Evolutionary conservation across 176 grass and related monocot genomes (phyloP).

Genomic region (Pharus latifolius): DNA sequence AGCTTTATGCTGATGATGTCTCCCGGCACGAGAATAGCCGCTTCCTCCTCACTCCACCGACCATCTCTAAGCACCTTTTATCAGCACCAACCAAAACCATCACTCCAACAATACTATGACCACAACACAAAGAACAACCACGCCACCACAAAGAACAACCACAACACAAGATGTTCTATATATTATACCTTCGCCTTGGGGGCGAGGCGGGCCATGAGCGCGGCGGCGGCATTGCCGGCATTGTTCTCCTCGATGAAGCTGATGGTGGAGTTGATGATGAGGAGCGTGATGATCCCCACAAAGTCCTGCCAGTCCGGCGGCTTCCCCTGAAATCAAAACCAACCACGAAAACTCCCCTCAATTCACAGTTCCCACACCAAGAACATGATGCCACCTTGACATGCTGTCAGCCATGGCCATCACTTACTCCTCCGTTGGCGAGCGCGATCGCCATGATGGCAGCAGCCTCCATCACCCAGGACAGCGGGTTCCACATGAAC

Average conservation of each 20-base stretch:
- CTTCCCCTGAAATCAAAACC: constrained; percentile 43
- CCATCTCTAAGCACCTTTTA: constrained; percentile 84
- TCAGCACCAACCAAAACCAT: constrained; percentile 3
- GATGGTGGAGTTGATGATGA: constrained; percentile 87
- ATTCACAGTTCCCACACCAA: background rate
- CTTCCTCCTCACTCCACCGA: constrained; percentile 49
- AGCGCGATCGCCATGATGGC: constrained; percentile 86
- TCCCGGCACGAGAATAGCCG: constrained; percentile 50
- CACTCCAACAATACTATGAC: background rate
- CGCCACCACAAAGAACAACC: background rate
- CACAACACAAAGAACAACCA: background rate
- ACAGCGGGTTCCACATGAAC: constrained; percentile 90
- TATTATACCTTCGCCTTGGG: constrained; percentile 84
- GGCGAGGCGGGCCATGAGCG: constrained; percentile 81
- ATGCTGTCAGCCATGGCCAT: background rate
- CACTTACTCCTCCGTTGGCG: constrained; percentile 67
- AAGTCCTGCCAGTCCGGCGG: constrained; percentile 92
- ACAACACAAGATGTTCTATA: background rate
- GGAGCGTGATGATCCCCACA: constrained; percentile 75
- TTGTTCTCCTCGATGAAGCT: constrained; percentile 95
- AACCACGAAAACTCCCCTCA: background rate
- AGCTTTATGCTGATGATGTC: constrained; percentile 72
- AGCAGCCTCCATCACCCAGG: constrained; percentile 90
- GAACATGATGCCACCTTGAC: background rate
- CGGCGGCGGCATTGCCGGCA: constrained; percentile 72